Base-by-base conservation (phyloP, 1,284 basidiomycete species). In the Malassezia psittaci region DNA sequence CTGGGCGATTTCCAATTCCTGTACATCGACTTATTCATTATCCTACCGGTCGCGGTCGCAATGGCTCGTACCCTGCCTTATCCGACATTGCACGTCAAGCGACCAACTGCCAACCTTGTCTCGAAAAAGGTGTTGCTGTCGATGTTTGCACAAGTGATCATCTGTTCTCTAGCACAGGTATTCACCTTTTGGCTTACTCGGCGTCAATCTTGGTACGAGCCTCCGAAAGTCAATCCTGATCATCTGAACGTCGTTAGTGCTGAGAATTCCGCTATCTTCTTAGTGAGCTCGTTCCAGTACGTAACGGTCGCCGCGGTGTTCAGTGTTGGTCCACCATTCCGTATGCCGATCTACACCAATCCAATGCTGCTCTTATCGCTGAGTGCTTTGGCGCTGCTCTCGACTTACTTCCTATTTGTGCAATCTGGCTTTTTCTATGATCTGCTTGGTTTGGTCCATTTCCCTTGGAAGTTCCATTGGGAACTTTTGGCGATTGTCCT, bases 281-380 rank as follows among this genome's bases (percentile, higher is more conserved):
- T 96, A 64, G 81, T 96, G 48, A 96, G 91, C 3, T 93, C 88
- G 61, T 98, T 96, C 83, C 94, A 98, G 77, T 99, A 99, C 76
- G 88, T 98, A 64, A 80, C 96, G 39, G 88, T 96, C 8, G 93
- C 91, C 11, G 90, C 85, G 0, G 88, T 96, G 0, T 99, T 98
- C 78, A 91, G 87, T 74, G 96, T 96, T 63, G 94, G 94, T 0
- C 90, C 91, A 11, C 94, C 94, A 1, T 98, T 93, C 76, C 83
- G 94, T 51, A 86, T 87, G 76, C 83, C 90, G 13, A 88, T 98
- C 79, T 93, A 86, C 82, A 89, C 90, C 8, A 99, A 99, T 73
- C 59, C 65, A 0, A 64, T 68, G 67, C 59, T 75, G 13, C 63
- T 75, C 57, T 38, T 54, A 5, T 66, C 67, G 16, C 63, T 74